Percentiles rank a stretch among this genome's conserved stretches.
These are phyloP conservation scores for Histomonas meleagridis DNA, from an alignment of 208 protist genomes.

Conservation along the genomic window DNA sequence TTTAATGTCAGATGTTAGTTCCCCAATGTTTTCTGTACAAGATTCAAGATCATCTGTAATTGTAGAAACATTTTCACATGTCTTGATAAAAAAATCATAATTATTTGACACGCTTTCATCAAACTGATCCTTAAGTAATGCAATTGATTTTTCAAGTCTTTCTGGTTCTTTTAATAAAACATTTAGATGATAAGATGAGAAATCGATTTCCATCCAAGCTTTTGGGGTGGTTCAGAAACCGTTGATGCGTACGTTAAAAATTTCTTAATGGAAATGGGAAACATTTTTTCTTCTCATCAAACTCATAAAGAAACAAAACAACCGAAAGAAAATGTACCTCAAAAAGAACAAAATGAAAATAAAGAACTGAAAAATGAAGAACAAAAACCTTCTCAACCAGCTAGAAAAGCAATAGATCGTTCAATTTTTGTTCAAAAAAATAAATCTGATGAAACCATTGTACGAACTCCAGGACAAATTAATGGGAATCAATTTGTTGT, in stretches of 20 bases:
- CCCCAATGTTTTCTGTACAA: not conserved
- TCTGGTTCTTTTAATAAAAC: not conserved
- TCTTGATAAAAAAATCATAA: conserved; percentile 36
- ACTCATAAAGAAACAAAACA: no score
- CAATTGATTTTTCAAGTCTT: not conserved
- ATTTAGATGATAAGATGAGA: not conserved
- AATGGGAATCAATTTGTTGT: conserved; percentile 18
- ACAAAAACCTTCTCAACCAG: not conserved
- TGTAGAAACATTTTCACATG: not conserved
- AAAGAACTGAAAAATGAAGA: not conserved
- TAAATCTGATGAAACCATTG: not conserved
- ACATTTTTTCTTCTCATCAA: no score
- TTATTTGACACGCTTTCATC: conserved; percentile 11
- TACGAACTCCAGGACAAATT: not conserved
- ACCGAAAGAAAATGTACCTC: not conserved
- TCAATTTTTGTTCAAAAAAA: conserved; percentile 30
- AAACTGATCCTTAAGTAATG: not conserved
- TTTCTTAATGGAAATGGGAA: no score
- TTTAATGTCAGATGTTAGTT: not conserved
- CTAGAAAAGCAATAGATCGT: not conserved
- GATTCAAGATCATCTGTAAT: conserved; percentile 26
- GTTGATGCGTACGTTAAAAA: no score
- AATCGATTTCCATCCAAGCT: not conserved
- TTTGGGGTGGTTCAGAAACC: no score
- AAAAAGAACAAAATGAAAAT: not conserved